Base-by-base conservation (phyloP, 2,329 filamentous ascomycete genomes). In the Trichoderma pleuroti region DNA sequence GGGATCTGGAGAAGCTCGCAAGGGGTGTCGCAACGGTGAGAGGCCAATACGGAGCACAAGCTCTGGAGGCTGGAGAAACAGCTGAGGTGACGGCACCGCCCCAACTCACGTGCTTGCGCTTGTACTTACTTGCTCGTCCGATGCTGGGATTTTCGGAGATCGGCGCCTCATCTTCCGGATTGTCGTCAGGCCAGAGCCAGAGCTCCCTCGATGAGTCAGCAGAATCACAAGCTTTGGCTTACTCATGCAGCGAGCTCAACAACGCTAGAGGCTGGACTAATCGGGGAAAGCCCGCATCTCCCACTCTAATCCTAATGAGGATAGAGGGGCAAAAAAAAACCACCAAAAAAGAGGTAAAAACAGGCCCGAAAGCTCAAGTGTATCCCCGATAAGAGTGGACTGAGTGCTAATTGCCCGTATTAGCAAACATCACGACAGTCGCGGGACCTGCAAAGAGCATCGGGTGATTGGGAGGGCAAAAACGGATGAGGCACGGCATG, bases 1-100 rank as follows among this genome's bases (percentile, higher is more conserved):
- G 36, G n/a, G 59, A 32, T 68, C 54, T 21, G 36, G 65, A 68
- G 39, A 26, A 59, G 52, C 36, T 21, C 52, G 61, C 61, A 70
- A 42, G 68, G 68, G 61, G 28, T 65, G 60, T 70, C 68, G 68
- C 68, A 70, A 70, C 68, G 49, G 60, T 70, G 68, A 70, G 68
- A 64, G 70, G 62, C 70, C 68, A 52, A 46, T 39, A n/a, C 64
- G n/a, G n/a, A 46, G n/a, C 21, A 46, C 42, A 46, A 64, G 26
- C 49, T 64, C 56, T 36, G 56, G 64, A 62, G 70, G 69, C 69
- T 59, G 65, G 64, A 71, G 57, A 34, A 63, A 67, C 63, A 71
- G 70, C 39, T 70, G 57, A 68, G 66, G 49, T 71, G 70, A 63
- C 70, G 70, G 61, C 61, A 66, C 63, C 68, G n/a, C 32, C 42